Base-by-base conservation (phyloP, 305 asterid species). In the Ruellia speciosa region DNA sequence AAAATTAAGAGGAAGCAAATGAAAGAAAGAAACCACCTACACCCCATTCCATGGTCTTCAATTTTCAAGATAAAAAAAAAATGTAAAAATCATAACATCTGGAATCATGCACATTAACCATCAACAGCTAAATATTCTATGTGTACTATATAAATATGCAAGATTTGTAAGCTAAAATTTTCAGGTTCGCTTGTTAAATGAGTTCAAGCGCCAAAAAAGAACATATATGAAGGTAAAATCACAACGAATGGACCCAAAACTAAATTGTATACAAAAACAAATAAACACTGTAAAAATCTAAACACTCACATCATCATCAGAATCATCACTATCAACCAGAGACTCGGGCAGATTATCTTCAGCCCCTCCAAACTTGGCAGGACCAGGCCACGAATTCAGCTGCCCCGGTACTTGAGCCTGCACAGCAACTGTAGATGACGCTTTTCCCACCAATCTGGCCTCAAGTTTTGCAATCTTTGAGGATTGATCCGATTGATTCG, bases 401-500 rank as follows among this genome's bases (percentile, higher is more conserved):
- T 83, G 87, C 37, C 74, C 53, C 66, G 34, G 78, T 46, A 51
- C 74, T 69, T 62, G 81, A 47, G 71, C 55, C 37, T 73, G 81
- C 3, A 81, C 4, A 19, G 74, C 56, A 60, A 66, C 77, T 18
- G 81, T 71, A 54, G 90, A 64, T 35, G 95, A 74, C 14, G 75
- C 67, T 77, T 86, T 86, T 49, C 99, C 97, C 60, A 78, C 88
- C 87, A 92, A 72, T 62, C 97, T 73, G 0, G 95, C 97, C 81
- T 93, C 99, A 19, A 93, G 89, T 70, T 86, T 84, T 0, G 96
- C 96, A 13, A 88, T 76, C 73, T 86, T 92, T 5, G 83, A 68
- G 40, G 92, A 81, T 56, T 92, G 95, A 69, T 88, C 97, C 15
- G 99, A 86, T 63, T 82, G 99, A 60, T 88, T 92, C 13, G 99